Base-by-base conservation (phyloP, 2,329 filamentous ascomycete genomes). In the Xylariaceae sp. region DNA sequence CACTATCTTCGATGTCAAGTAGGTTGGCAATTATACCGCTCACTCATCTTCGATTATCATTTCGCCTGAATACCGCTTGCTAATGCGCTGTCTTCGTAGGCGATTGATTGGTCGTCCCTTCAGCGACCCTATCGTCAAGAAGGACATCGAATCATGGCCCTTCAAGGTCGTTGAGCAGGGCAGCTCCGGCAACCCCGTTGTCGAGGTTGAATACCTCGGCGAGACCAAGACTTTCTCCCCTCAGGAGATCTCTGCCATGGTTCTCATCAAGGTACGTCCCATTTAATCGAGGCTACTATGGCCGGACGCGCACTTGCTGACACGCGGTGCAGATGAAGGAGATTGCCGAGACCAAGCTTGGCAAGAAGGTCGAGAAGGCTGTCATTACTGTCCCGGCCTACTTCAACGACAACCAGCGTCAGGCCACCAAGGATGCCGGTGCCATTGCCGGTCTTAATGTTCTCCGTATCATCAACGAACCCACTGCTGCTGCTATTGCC, bases 351-450 rank as follows among this genome's bases (percentile, higher is more conserved):
- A 83, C 82, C 76, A 97, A 99, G 85, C 86, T 99, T 69, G 94
- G 91, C 76, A 96, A 95, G 87, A 95, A 94, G 81, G 91, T 97
- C 70, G 86, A 94, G 79, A 97, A 97, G 86, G 94, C 94, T 63
- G 94, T 99, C 74, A 91, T 99, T 76, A 99, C 94, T 60, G 94
- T 97, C 56, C 94, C 94, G 56, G 94, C 94, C 73, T 99, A 99
- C 85, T 99, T 99, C 89, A 97, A 97, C 84, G 94, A 99, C 86
- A 96, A 95, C 83, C 94, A 99, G 83, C 88, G 94, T 79, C 94
- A 97, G 80, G 89, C 94, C 65, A 99, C 94, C 79, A 97, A 97
- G 87, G 94, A 97, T 72, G 94, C 94, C 65, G 94, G 94, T 86
- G 88, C 92, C 74, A 99, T 99, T 72, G 80, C 92, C 70, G 94